These are phyloP conservation scores for Cryptococcus amylolentus DNA, from an alignment of 1,284 basidiomycete genomes.

Conservation along the genomic window DNA sequence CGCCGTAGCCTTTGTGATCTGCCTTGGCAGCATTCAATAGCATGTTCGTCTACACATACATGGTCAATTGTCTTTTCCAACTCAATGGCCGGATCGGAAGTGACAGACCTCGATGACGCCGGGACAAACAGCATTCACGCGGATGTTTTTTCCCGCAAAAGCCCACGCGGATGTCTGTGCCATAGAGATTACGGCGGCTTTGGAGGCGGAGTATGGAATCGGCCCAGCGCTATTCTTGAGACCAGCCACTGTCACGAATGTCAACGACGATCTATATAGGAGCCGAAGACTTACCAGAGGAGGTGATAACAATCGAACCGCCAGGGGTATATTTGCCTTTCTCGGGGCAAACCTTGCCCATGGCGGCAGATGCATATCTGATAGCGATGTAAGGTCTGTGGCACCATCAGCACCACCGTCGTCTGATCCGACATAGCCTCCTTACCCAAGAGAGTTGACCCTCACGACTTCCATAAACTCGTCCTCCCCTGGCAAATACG, in stretches of 20 bases:
- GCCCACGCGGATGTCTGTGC: constrained; percentile 78
- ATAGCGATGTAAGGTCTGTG: constrained; percentile 84
- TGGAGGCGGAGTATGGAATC: constrained; percentile 83
- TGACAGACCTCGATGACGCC: constrained; percentile 67
- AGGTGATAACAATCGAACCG: constrained; percentile 84
- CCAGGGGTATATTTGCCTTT: constrained; percentile 64
- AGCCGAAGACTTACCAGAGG: neutral
- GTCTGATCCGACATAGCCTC: constrained; percentile 26
- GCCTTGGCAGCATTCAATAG: neutral
- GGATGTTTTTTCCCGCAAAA: constrained; percentile 73
- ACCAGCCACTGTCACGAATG: constrained; percentile 65
- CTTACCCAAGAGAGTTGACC: constrained; percentile 77
- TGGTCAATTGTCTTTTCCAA: neutral
- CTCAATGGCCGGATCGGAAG: constrained; percentile 3
- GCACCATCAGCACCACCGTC: neutral
- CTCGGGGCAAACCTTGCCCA: constrained; percentile 64
- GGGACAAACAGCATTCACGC: constrained; percentile 89
- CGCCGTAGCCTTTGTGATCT: constrained; percentile 37
- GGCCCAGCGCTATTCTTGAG: constrained; percentile 79
- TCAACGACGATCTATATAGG: constrained; percentile 50
- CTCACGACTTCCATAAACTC: constrained; percentile 72
- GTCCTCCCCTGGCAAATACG: constrained; percentile 52
- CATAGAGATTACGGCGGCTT: constrained; percentile 83
- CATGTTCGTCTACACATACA: constrained; percentile 6
- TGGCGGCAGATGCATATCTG: constrained; percentile 77